Evolutionary conservation across 352 stramenopile genomes (phyloP).

Genomic region (Globisporangium solare): DNA sequence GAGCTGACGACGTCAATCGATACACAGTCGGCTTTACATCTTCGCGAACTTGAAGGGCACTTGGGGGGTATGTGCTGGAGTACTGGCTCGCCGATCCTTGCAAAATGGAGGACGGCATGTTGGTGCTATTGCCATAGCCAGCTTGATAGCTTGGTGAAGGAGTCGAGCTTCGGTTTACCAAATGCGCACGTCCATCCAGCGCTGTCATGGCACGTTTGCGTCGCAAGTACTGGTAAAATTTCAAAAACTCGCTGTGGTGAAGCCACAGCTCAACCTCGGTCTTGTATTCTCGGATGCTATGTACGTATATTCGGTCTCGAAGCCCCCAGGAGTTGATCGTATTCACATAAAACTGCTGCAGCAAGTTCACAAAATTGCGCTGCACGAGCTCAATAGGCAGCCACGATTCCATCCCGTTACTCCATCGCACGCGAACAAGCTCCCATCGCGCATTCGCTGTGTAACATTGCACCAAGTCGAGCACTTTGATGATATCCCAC

Average conservation of each 20-base stretch:
- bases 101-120: no score
- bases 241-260: constrained; percentile 59
- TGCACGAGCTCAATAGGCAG: constrained; percentile 58
- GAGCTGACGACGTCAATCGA: no score
- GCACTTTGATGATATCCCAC: constrained; percentile 56
- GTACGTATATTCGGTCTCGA: constrained; percentile 31
- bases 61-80: no score
- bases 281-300: constrained; percentile 30
- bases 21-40: no score
- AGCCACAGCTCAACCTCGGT: constrained; percentile 78
- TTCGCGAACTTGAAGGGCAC: no score
- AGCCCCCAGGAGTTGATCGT: constrained; percentile 75
- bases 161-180: no score
- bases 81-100: no score
- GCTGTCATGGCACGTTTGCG: constrained; percentile 12
- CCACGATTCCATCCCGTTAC: constrained; percentile 62
- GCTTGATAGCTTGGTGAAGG: no score
- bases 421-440: constrained; percentile 64
- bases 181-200: no score
- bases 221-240: constrained; percentile 48
- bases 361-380: constrained; percentile 27
- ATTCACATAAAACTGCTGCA: constrained; percentile 78
- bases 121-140: no score
- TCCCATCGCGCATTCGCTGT: constrained; percentile 49
- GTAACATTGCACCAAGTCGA: constrained; percentile 67